These are phyloP conservation scores for Davidsoniella eucalypti DNA, from an alignment of 2,329 filamentous ascomycete genomes.

Conservation along the genomic window DNA sequence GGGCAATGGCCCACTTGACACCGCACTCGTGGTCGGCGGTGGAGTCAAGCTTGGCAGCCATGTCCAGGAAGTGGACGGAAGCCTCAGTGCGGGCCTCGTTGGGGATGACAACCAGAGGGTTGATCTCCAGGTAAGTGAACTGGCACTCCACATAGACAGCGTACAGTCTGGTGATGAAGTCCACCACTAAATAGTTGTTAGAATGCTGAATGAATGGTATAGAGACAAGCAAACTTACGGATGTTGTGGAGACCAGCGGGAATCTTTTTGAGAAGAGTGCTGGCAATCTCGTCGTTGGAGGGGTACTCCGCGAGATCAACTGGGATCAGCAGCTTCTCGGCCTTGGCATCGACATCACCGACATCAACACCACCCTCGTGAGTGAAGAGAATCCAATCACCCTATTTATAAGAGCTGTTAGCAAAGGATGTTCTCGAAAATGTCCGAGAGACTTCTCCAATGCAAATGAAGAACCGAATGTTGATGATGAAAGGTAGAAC, in stretches of 20 bases:
- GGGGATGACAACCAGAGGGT: slow-evolving; percentile 94
- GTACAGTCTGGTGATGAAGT: slow-evolving; percentile 97
- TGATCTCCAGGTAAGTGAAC: slow-evolving; percentile 99
- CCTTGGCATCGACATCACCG: slow-evolving; percentile 96
- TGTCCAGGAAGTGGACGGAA: slow-evolving; percentile 91
- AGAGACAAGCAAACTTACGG: slow-evolving; percentile 18
- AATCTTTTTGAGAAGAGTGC: slow-evolving; percentile 75
- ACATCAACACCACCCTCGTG: slow-evolving; percentile 99
- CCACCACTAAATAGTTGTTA: slow-evolving; percentile 42
- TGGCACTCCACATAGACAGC: slow-evolving; percentile 99
- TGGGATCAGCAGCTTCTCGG: slow-evolving; percentile 94
- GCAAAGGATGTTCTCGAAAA: slow-evolving; percentile 12
- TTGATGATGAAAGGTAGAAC: not conserved
- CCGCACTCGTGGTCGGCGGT: slow-evolving; percentile 98
- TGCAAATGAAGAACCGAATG: not conserved
- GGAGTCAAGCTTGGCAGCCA: slow-evolving; percentile 97
- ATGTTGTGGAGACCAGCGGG: slow-evolving; percentile 94
- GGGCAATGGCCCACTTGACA: slow-evolving; percentile 95
- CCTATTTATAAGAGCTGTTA: slow-evolving; percentile 38
- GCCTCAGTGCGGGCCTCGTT: slow-evolving; percentile 85
- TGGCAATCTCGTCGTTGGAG: slow-evolving; percentile 85
- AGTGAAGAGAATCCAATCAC: slow-evolving; percentile 99
- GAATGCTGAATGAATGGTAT: not conserved
- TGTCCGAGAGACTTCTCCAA: not conserved
- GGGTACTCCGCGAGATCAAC: slow-evolving; percentile 91